Conservation (phyloP, 2,329 filamentous ascomycete species). For the Trichocomaceae sp. region DNA sequence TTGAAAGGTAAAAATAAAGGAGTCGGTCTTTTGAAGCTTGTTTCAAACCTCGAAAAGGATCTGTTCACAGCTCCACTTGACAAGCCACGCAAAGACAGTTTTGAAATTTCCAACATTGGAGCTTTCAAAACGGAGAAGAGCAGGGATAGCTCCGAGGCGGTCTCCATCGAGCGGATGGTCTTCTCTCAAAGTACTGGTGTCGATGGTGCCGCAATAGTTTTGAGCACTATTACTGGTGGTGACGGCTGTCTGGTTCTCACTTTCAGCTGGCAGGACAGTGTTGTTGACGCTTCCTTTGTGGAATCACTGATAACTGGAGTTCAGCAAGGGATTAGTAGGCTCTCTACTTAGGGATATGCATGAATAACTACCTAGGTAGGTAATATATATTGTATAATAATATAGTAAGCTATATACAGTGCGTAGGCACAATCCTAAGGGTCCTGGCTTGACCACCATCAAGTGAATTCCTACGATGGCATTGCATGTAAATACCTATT, state of each 20-base stretch:
- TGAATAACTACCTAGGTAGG: not conserved
- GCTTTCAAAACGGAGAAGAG: conserved; percentile 17
- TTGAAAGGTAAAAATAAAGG: conserved; percentile 28
- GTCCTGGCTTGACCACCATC: too few species aligned
- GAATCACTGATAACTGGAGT: not conserved
- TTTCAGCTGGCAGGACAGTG: conserved; percentile 37
- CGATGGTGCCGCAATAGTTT: conserved; percentile 31
- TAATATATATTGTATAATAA: not conserved
- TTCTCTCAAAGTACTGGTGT: conserved; percentile 42
- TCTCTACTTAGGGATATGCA: not conserved
- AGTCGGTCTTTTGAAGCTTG: conserved; percentile 36
- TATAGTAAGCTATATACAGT: not conserved
- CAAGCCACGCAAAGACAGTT: conserved; percentile 30
- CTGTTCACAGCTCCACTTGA: conserved; percentile 35
- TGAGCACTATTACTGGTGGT: conserved; percentile 39
- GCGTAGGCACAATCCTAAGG: too few species aligned
- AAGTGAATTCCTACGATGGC: too few species aligned
- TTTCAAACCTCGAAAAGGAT: conserved; percentile 32
- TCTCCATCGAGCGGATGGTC: conserved; percentile 34
- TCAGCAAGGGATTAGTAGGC: not conserved
- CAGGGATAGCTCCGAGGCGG: conserved; percentile 12
- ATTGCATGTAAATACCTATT: too few species aligned
- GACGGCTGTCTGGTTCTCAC: conserved; percentile 39
- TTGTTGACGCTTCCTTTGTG: conserved; percentile 26
- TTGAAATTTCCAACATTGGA: conserved; percentile 42